phyloP scores from a whole-genome alignment of 2,329 filamentous ascomycete genomes.

The Neofusicoccum cordaticola region DNA sequence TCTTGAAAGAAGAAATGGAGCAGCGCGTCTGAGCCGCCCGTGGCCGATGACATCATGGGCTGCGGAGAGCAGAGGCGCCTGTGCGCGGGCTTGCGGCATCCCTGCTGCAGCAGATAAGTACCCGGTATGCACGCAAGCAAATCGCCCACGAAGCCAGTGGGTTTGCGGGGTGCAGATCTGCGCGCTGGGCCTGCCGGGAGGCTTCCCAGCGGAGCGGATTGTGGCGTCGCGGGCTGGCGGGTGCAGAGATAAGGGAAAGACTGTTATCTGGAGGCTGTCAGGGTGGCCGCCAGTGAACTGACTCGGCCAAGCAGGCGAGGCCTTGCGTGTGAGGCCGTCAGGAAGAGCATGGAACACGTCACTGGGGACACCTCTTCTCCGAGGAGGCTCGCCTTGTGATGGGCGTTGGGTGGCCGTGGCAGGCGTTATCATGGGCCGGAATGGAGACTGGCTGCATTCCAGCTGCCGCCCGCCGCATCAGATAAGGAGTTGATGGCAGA shows the following conservation, averaged over 20 bases:
- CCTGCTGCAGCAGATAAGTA: neutral
- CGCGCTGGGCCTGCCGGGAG: neutral
- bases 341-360: neutral
- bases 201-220: neutral
- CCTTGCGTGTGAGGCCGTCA: neutral
- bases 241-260: conserved; percentile 1
- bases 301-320: neutral
- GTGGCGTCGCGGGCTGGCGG: neutral
- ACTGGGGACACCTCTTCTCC: too few relatives aligned
- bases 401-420: too few relatives aligned
- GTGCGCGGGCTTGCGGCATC: neutral
- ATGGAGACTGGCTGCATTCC: too few relatives aligned
- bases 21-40: neutral
- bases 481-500: too few relatives aligned
- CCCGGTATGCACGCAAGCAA: conserved; percentile 1
- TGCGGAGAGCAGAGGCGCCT: neutral
- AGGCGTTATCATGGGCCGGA: too few relatives aligned
- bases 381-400: too few relatives aligned
- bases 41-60: neutral
- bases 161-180: conserved; percentile 3
- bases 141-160: neutral
- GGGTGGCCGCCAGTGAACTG: neutral
- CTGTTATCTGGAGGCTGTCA: neutral
- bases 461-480: too few relatives aligned
- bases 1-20: neutral